Conservation (phyloP, 805 yeast genomes). For the Helenozyma rhizophorensis region DNA sequence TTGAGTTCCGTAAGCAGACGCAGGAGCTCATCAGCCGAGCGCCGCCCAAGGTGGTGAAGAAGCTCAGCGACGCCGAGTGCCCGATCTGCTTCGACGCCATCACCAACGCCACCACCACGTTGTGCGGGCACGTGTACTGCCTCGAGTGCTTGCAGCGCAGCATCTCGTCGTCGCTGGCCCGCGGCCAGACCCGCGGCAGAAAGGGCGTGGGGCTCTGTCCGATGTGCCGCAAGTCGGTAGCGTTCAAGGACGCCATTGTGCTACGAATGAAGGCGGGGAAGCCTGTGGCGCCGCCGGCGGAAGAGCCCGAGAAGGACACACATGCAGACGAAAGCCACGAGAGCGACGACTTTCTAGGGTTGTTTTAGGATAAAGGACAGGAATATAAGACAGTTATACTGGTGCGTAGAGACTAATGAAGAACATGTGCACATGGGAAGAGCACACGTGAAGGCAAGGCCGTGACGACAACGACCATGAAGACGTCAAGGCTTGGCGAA, state of each 20-base stretch:
- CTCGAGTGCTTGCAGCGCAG: constrained; percentile 40
- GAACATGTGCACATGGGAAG: too few species aligned
- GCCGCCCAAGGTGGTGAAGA: constrained; percentile 24
- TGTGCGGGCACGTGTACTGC: constrained; percentile 43
- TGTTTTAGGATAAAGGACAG: too few species aligned
- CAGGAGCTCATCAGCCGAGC: constrained; percentile 26
- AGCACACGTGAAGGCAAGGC: too few species aligned
- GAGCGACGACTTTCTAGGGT: too few species aligned
- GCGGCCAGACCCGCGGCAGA: constrained; percentile 37
- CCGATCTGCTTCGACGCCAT: constrained; percentile 43
- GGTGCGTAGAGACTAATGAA: too few species aligned
- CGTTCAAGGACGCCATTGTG: constrained; percentile 32
- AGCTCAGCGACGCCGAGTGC: constrained; percentile 34
- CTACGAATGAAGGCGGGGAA: constrained; percentile 12
- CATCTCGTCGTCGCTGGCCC: constrained; percentile 35
- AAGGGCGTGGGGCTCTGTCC: constrained; percentile 42
- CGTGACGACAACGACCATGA: too few species aligned
- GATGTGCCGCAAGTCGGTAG: constrained; percentile 35
- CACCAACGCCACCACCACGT: constrained; percentile 35
- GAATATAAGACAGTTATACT: too few species aligned
- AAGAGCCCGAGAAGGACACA: constrained; percentile 1
- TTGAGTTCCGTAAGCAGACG: constrained; percentile 36
- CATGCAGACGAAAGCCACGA: constrained; percentile 2
- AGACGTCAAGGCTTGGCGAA: too few species aligned
- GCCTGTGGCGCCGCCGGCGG: constrained; percentile 8